phyloP scores from a whole-genome alignment of 106 monocot species.

The Dendrobium huoshanense region DNA sequence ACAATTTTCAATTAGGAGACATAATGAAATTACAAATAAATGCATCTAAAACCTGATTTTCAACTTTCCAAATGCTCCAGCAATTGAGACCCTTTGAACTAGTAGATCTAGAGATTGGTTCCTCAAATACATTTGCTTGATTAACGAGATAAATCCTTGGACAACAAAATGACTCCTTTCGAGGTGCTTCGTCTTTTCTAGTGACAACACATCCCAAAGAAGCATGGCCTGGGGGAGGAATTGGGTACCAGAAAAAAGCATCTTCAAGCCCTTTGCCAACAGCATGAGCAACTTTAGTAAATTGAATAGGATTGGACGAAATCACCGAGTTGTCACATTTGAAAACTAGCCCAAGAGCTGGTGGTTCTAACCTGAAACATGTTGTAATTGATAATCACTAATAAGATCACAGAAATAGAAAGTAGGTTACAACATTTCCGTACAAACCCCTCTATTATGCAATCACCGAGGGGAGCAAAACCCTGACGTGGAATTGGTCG shows the following conservation, averaged over 20 bases:
- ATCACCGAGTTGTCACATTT: slow-evolving; percentile 58
- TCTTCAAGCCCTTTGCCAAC: slow-evolving; percentile 71
- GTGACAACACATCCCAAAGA: slow-evolving; percentile 89
- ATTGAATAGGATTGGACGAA: slow-evolving; percentile 74
- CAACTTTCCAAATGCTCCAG: slow-evolving; percentile 99
- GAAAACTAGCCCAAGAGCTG: slow-evolving; percentile 76
- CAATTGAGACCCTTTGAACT: slow-evolving; percentile 64
- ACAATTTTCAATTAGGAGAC: neutral
- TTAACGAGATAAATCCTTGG: slow-evolving; percentile 83
- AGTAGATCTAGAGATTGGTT: slow-evolving; percentile 68
- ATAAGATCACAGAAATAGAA: neutral
- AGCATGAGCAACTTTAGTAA: slow-evolving; percentile 76
- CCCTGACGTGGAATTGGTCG: slow-evolving; percentile 58
- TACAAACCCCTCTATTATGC: slow-evolving; percentile 82
- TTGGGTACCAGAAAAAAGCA: slow-evolving; percentile 84
- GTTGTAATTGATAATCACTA: slow-evolving; percentile 2
- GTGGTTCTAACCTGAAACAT: slow-evolving; percentile 75
- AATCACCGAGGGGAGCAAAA: slow-evolving; percentile 84
- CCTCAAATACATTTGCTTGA: slow-evolving; percentile 60
- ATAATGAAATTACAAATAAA: neutral
- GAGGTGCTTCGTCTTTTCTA: slow-evolving; percentile 63
- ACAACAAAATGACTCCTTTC: slow-evolving; percentile 69
- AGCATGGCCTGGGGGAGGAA: slow-evolving; percentile 92
- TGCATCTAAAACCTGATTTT: slow-evolving; percentile 75
- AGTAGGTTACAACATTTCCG: neutral